phyloP scores from a whole-genome alignment of 225 moss, liverwort and hornwort species.

The Physcomitrellopsis africana region DNA sequence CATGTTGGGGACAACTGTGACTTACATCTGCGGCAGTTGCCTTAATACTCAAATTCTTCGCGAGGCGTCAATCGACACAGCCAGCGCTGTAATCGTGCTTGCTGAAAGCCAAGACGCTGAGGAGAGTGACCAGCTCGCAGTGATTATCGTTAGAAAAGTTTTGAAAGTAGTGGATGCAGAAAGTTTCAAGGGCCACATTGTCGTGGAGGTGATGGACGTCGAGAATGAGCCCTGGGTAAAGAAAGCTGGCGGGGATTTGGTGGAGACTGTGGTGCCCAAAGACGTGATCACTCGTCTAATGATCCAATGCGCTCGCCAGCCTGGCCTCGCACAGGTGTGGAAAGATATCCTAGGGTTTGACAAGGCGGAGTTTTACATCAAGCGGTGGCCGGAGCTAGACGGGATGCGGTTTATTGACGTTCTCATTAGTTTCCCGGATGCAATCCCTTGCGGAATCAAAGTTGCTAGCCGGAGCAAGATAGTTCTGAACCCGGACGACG shows the following conservation, averaged over 20 bases:
- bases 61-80: constrained; percentile 46
- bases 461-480: constrained; percentile 68
- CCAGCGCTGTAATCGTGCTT: constrained; percentile 75
- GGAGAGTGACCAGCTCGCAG: constrained; percentile 73
- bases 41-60: constrained; percentile 57
- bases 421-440: constrained; percentile 72
- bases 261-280: constrained; percentile 84
- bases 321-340: constrained; percentile 85
- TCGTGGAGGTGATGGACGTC: constrained; percentile 78
- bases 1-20: constrained; percentile 65
- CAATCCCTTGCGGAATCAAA: constrained; percentile 83
- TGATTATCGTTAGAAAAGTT: constrained; percentile 57
- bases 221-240: constrained; percentile 81
- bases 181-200: constrained; percentile 65
- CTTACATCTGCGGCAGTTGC: constrained; percentile 66
- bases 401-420: constrained; percentile 71
- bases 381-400: constrained; percentile 76
- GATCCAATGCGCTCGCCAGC: constrained; percentile 86
- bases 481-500: constrained; percentile 69
- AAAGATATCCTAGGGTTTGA: constrained; percentile 85
- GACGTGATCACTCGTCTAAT: constrained; percentile 85
- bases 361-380: constrained; percentile 87
- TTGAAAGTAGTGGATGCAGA: constrained; percentile 50
- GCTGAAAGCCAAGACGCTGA: constrained; percentile 74
- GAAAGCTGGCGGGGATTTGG: constrained; percentile 68